Evolutionary conservation across 2,329 filamentous ascomycete species (phyloP), one percentile per base, ranked within the genome.

Genomic region (Parastagonospora nodorum): DNA sequence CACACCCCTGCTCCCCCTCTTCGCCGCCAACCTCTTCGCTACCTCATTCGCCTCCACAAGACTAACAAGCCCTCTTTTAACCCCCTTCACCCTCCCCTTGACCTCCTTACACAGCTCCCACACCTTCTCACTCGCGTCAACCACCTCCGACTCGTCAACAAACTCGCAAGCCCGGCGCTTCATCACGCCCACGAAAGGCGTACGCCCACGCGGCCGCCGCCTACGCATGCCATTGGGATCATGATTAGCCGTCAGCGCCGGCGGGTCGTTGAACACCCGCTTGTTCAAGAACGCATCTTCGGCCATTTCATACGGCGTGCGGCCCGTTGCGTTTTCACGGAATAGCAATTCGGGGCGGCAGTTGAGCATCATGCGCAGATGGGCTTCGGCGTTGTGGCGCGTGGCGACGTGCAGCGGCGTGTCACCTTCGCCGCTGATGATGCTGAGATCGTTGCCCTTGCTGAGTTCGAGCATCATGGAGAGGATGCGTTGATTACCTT

Each of bases 261-360:
- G 67, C 29, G 57, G 53, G 14, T 57, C 50, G 5, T 30, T 54
- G 53, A 60, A 61, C 29, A 64, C 75, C 6, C 64, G 52, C 3
- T 64, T 61, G 7, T 74, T 71, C 2, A 82, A 74, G 52, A 80
- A 80, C 1, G 72, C 69, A 45, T 88, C 85, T 43, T 83, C 76
- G 0, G 86, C 84, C 42, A 89, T 74, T 61, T 94, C 89, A 27
- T 81, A 78, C 0, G 90, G 87, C 0, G 89, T 94, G 12, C 83
- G 81, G 1, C 90, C 90, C 0, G 88, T 88, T 0, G 88, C 84
- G 59, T 92, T 92, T 68, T 94, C 90, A 16, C 86, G 82, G 59
- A 83, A 80, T 0, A 91, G 74, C 1, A 92, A 77, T 24, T 79
- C 77, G 0, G 87, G 83, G 14, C 82, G 78, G 57, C 76, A 76